phyloP scores from a whole-genome alignment of 129 eudicot species.

The Saposhnikovia divaricata region DNA sequence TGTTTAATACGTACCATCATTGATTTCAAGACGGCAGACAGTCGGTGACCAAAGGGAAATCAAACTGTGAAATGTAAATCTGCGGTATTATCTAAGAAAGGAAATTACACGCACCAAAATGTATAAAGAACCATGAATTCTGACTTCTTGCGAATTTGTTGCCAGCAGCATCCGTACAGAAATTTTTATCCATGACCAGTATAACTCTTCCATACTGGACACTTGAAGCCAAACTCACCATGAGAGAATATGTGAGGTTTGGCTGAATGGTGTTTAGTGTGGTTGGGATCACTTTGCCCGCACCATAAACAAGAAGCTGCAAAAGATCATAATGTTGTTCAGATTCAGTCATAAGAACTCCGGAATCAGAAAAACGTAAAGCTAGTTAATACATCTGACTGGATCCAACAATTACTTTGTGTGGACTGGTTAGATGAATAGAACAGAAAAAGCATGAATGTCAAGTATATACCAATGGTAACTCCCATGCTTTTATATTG shows the following conservation, averaged over 20 bases:
- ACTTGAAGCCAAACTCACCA: conserved; percentile 44
- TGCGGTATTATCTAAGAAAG: not conserved
- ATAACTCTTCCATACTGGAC: conserved; percentile 63
- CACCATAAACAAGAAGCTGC: conserved; percentile 90
- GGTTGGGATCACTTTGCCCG: conserved; percentile 67
- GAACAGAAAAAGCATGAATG: not conserved
- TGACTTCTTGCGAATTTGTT: conserved; percentile 54
- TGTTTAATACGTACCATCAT: not conserved
- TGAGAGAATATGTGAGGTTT: conserved; percentile 51
- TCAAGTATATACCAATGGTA: no score
- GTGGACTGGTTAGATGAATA: not conserved
- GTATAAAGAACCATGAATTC: conserved; percentile 48
- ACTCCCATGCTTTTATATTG: not conserved
- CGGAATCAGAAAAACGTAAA: not conserved
- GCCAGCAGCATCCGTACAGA: conserved; percentile 80
- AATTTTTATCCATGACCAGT: conserved; percentile 60
- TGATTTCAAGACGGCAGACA: not conserved
- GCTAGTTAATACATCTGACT: not conserved
- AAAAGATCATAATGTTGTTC: not conserved
- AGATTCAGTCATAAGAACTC: not conserved
- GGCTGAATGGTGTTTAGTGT: conserved; percentile 49
- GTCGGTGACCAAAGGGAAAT: not conserved
- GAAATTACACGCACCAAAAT: conserved; percentile 54
- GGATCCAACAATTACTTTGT: not conserved
- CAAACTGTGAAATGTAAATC: not conserved